These are phyloP conservation scores for Xylaria nigripes DNA, from an alignment of 495 filamentous ascomycete genomes.

Conservation along the genomic window DNA sequence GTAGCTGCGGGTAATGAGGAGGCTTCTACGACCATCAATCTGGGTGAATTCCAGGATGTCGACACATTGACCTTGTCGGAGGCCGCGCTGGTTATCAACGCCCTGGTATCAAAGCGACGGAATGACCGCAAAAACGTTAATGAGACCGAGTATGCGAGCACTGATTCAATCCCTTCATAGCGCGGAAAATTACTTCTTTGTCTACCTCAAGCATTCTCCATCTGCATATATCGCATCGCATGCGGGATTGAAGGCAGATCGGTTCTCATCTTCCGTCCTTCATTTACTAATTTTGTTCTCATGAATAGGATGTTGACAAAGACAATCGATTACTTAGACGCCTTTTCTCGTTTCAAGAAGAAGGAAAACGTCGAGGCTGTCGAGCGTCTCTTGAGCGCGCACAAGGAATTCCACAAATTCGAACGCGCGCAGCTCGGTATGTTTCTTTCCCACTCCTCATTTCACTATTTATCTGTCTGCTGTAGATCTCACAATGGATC, in stretches of 20 bases:
- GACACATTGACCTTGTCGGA: conserved; percentile 83
- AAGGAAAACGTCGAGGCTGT: conserved; percentile 90
- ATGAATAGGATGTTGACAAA: conserved; percentile 56
- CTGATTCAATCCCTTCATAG: background rate
- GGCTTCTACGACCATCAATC: conserved; percentile 66
- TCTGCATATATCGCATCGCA: too few species aligned
- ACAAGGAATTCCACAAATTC: conserved; percentile 76
- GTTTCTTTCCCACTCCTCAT: conserved; percentile 16
- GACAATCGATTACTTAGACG: conserved; percentile 83
- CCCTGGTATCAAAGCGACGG: conserved; percentile 66
- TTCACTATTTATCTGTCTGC: background rate
- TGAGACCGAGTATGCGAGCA: conserved; percentile 51
- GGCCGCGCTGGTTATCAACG: conserved; percentile 83
- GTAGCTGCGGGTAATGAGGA: conserved; percentile 78
- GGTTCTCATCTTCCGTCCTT: too few species aligned
- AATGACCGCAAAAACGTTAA: conserved; percentile 55
- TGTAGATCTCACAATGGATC: conserved; percentile 1
- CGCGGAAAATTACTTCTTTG: background rate
- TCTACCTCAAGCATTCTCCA: too few species aligned
- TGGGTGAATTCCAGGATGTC: conserved; percentile 86
- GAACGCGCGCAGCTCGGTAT: conserved; percentile 88
- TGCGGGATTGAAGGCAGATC: background rate
- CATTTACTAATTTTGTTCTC: background rate
- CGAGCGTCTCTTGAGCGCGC: conserved; percentile 67
- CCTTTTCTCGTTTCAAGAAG: conserved; percentile 89